A percentile compares a stretch with the other conserved stretches of the same genome.
phyloP scores from a whole-genome alignment of 1,284 basidiomycete genomes.

The Hemileia vastatrix region DNA sequence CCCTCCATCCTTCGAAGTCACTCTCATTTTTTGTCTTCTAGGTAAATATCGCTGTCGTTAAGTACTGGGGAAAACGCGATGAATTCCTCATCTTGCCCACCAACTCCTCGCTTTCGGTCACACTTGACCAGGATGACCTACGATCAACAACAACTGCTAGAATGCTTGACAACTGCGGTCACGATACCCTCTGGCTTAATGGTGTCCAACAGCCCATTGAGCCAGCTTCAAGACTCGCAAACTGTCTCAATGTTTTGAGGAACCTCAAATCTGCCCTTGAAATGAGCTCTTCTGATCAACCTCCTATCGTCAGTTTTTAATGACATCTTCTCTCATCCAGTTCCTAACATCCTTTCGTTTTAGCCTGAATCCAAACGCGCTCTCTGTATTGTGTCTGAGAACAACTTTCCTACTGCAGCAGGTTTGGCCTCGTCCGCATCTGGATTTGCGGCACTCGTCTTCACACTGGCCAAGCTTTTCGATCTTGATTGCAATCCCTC shows the following conservation, averaged over 20 bases:
- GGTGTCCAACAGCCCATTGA: slow-evolving; percentile 82
- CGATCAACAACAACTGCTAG: slow-evolving; percentile 86
- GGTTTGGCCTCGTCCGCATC: slow-evolving; percentile 95
- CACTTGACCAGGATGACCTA: slow-evolving; percentile 90
- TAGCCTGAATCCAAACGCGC: slow-evolving; percentile 59
- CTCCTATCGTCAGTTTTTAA: slow-evolving; percentile 13
- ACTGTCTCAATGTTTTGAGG: slow-evolving; percentile 83
- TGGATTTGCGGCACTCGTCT: slow-evolving; percentile 87
- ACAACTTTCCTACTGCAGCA: slow-evolving; percentile 99
- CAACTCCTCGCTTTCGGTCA: slow-evolving; percentile 94
- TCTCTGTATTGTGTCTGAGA: slow-evolving; percentile 83
- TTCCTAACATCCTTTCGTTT: slow-evolving; percentile 14
- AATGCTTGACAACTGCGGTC: slow-evolving; percentile 63
- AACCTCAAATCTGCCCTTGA: slow-evolving; percentile 65
- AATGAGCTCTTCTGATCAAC: slow-evolving; percentile 40
- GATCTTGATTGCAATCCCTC: slow-evolving; percentile 52
- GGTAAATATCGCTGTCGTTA: slow-evolving; percentile 35
- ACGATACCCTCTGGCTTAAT: slow-evolving; percentile 87
- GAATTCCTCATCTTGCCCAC: slow-evolving; percentile 90
- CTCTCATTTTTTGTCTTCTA: slow-evolving; percentile 2
- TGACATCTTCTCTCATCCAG: background rate
- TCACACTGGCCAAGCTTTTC: slow-evolving; percentile 80
- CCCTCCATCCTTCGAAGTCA: background rate
- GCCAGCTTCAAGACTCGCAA: slow-evolving; percentile 63
- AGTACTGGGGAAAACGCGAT: slow-evolving; percentile 88